Conservation (phyloP, 192 early-diverging fungal species). For the Backusella tarrabulga region DNA sequence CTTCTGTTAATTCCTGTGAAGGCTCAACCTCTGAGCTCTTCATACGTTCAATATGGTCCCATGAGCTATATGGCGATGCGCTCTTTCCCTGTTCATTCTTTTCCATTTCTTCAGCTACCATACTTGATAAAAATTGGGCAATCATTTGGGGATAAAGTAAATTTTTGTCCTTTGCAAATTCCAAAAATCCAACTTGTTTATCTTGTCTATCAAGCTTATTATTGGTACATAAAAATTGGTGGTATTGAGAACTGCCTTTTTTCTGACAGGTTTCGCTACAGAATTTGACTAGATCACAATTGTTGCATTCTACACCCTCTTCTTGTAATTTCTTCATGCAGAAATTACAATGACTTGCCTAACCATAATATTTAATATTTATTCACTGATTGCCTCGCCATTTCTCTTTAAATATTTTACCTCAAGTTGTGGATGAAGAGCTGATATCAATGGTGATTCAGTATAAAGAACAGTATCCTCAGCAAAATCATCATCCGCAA, state of each 20-base stretch:
- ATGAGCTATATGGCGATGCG: constrained; percentile 46
- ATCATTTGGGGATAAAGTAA: constrained; percentile 73
- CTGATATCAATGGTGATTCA: constrained; percentile 72
- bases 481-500: constrained; percentile 70
- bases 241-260: constrained; percentile 64
- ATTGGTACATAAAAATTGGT: constrained; percentile 61
- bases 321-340: constrained; percentile 66
- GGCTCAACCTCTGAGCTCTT: constrained; percentile 65
- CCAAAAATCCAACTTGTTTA: neutral
- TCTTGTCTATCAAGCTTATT: constrained; percentile 15
- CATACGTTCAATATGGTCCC: constrained; percentile 86
- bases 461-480: constrained; percentile 72
- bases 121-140: constrained; percentile 78
- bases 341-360: constrained; percentile 64
- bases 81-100: constrained; percentile 53
- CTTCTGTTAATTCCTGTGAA: constrained; percentile 48
- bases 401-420: constrained; percentile 22
- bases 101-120: constrained; percentile 78
- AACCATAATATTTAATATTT: neutral
- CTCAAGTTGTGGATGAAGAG: constrained; percentile 66
- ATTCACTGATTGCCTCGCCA: neutral
- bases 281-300: constrained; percentile 62
- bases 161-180: constrained; percentile 35
- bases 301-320: constrained; percentile 48
- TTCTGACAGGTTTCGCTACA: constrained; percentile 68